These are phyloP conservation scores for Coemansia sp. DNA, from an alignment of 192 early-diverging fungal genomes.

Conservation along the genomic window DNA sequence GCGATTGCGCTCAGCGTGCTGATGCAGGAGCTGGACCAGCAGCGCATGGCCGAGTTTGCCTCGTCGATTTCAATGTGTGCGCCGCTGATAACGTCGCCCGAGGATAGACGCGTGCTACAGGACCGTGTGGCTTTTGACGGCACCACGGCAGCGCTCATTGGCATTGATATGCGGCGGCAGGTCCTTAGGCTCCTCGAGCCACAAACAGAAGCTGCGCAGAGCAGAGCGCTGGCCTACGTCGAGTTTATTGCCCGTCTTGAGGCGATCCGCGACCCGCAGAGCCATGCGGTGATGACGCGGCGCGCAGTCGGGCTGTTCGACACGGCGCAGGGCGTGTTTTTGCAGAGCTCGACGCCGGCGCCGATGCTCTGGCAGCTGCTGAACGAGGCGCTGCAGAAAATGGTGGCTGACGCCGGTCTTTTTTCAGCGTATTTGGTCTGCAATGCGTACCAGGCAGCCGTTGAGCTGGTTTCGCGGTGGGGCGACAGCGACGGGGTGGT, in stretches of 20 bases:
- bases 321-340: background rate
- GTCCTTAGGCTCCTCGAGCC: background rate
- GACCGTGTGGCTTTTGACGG: conserved; percentile 14
- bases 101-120: conserved; percentile 13
- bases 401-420: background rate
- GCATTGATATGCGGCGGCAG: background rate
- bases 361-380: background rate
- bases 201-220: background rate
- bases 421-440: background rate
- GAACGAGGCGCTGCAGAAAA: background rate
- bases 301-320: background rate
- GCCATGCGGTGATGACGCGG: background rate
- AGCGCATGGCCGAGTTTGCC: background rate
- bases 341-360: background rate
- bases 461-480: background rate
- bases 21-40: background rate
- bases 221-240: background rate
- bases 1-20: background rate
- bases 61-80: conserved; percentile 2
- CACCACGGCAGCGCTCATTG: conserved; percentile 2
- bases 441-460: background rate
- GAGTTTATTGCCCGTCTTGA: background rate
- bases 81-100: background rate
- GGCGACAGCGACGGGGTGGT: background rate
- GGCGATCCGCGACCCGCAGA: background rate